These are phyloP conservation scores for Heracleum sosnowskyi DNA, from an alignment of 129 eudicot genomes.

Conservation along the genomic window DNA sequence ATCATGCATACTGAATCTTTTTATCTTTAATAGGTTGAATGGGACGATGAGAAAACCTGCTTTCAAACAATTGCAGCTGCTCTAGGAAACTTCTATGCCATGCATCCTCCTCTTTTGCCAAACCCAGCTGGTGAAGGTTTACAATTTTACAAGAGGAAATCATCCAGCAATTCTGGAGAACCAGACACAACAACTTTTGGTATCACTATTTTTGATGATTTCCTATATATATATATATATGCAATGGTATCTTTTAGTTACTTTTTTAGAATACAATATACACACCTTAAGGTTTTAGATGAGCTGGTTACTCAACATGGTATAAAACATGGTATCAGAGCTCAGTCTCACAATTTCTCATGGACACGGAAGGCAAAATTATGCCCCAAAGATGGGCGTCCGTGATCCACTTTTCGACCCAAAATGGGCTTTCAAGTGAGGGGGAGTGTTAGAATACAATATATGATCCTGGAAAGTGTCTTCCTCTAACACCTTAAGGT, in stretches of 20 bases:
- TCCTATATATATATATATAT: neutral
- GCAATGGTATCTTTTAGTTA: neutral
- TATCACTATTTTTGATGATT: neutral
- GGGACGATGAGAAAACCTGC: conserved; percentile 83
- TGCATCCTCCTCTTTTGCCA: conserved; percentile 92
- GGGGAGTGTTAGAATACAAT: no score
- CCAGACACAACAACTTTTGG: conserved; percentile 22
- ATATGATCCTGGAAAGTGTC: no score
- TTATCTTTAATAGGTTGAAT: conserved; percentile 49
- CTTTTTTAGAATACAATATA: no score
- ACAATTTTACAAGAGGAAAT: conserved; percentile 44
- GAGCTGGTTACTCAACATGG: no score
- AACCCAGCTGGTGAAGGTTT: conserved; percentile 80
- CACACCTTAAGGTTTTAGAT: no score
- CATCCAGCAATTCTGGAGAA: conserved; percentile 23
- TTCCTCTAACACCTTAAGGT: no score
- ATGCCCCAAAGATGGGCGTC: no score
- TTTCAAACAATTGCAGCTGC: conserved; percentile 92
- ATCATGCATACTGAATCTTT: neutral
- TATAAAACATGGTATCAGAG: no score
- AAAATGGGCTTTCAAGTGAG: no score
- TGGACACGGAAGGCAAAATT: no score
- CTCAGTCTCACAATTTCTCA: no score
- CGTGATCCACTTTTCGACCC: no score
- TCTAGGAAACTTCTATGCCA: conserved; percentile 84